Evolutionary conservation across 805 yeast genomes (phyloP).

Genomic region (Myxozyma mucilagina): DNA sequence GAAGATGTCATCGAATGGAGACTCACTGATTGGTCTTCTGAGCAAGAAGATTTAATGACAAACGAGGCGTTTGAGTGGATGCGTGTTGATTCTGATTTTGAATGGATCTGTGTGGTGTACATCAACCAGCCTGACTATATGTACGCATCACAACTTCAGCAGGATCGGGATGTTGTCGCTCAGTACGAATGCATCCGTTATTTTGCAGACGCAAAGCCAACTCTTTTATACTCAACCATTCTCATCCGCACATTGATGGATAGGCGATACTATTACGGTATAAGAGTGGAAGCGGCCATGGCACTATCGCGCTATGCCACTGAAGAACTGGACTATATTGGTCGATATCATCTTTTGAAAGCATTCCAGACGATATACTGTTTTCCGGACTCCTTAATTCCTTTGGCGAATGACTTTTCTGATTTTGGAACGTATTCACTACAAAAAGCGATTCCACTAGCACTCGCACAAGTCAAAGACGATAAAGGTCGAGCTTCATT

Average conservation of each 20-base stretch:
- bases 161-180: constrained; percentile 95
- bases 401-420: constrained; percentile 77
- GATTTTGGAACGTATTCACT: constrained; percentile 68
- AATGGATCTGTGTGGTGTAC: constrained; percentile 84
- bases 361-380: constrained; percentile 73
- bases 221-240: constrained; percentile 68
- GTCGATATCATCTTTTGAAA: constrained; percentile 67
- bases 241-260: constrained; percentile 82
- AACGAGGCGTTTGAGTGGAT: constrained; percentile 97
- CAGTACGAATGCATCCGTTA: constrained; percentile 79
- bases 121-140: constrained; percentile 91
- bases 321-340: constrained; percentile 63
- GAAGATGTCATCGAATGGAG: constrained; percentile 71
- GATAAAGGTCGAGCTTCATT: constrained; percentile 58
- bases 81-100: constrained; percentile 95
- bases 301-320: constrained; percentile 72
- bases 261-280: constrained; percentile 80
- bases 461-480: constrained; percentile 62
- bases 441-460: constrained; percentile 64
- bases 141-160: constrained; percentile 90
- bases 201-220: constrained; percentile 65
- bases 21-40: constrained; percentile 65
- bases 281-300: constrained; percentile 80
- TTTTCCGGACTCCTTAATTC: constrained; percentile 63
- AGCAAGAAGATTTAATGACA: constrained; percentile 65